Evolutionary conservation across 352 stramenopile genomes (phyloP), one percentile per base, ranked within the genome.

Genomic region (Globisporangium apiculatum): DNA sequence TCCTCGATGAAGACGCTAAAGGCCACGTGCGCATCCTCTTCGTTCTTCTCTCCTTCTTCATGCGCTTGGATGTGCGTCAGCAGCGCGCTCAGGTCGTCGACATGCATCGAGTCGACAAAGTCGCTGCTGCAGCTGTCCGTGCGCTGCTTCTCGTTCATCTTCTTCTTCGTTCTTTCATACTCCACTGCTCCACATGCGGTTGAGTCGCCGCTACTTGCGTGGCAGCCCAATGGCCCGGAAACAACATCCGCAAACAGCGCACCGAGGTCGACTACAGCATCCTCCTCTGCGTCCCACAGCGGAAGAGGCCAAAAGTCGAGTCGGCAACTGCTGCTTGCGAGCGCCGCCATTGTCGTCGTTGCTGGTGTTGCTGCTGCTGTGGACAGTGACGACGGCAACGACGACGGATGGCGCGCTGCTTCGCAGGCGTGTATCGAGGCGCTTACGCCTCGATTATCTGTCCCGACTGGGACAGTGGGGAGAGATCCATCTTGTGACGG

Each of bases 51-150:
- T 15, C 46, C 53, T 43, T 58, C 61, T 53, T 71, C 65, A 36
- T 83, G 69, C 48, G 70, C 65, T 63, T 85, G 72, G 54, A 83
- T 77, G 54, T 58, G 73, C 56, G 66, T 72, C 47, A 86, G 77
- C 63, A 86, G 57, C 37, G 83, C 75, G 47, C 65, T 86, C 24
- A 86, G 64, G 51, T 77, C 64, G 46, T 88, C 69, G 48, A 79
- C 73, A 49, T 80, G 72, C 36, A 67, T 55, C 61, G 63, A 78
- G 60, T 85, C 76, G 36, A 72, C 58, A 8, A 49, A 42, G 18
- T 73, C 63, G 9, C 51, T 54, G 18, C 51, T 48, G 37, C 42
- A 47, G 38, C 38, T 42, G 42, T 5, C 12, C 42, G 9, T 12
- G 42, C 42, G 42, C 11, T 47, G 42, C 11, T 47, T 68, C 61